These are phyloP conservation scores for Starmerella roubikii DNA, from an alignment of 805 yeast species.

Conservation along the genomic window DNA sequence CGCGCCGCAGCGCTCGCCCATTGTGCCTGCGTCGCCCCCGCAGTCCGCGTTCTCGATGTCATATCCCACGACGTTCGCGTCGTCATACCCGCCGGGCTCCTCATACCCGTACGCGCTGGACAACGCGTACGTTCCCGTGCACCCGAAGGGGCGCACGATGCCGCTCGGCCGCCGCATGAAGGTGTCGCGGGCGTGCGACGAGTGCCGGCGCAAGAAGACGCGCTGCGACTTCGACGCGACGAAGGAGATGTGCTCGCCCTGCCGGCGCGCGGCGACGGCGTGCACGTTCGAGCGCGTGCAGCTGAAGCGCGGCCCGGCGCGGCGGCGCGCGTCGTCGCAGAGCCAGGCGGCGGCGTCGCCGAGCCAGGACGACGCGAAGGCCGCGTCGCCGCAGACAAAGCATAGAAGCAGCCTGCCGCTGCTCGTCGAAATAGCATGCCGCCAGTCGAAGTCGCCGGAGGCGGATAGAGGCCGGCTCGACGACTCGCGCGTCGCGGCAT, in stretches of 20 bases:
- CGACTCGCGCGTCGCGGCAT: too few relatives aligned
- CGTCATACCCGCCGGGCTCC: too few relatives aligned
- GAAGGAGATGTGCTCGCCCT: slow-evolving; percentile 34
- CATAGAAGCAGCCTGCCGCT: not conserved
- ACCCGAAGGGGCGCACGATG: not conserved
- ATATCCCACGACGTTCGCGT: too few relatives aligned
- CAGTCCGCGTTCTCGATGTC: too few relatives aligned
- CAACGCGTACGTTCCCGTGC: not conserved
- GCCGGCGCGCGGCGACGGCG: slow-evolving; percentile 37
- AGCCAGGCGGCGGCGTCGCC: not conserved
- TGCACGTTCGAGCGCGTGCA: slow-evolving; percentile 47
- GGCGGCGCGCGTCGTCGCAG: slow-evolving; percentile 27
- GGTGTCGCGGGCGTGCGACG: slow-evolving; percentile 23
- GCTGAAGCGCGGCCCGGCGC: slow-evolving; percentile 49
- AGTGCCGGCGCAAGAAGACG: slow-evolving; percentile 34
- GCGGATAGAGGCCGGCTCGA: too few relatives aligned
- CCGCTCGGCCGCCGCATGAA: slow-evolving; percentile 19
- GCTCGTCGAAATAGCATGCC: slow-evolving; percentile 1
- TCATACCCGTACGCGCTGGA: too few relatives aligned
- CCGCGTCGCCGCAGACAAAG: slow-evolving; percentile 4
- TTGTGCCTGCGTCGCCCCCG: too few relatives aligned
- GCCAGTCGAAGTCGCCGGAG: too few relatives aligned
- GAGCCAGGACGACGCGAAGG: not conserved
- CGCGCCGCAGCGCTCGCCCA: too few relatives aligned
- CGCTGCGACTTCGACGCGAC: slow-evolving; percentile 29